Conservation (phyloP, 768 basidiomycete species). For the Mycena galericulata region DNA sequence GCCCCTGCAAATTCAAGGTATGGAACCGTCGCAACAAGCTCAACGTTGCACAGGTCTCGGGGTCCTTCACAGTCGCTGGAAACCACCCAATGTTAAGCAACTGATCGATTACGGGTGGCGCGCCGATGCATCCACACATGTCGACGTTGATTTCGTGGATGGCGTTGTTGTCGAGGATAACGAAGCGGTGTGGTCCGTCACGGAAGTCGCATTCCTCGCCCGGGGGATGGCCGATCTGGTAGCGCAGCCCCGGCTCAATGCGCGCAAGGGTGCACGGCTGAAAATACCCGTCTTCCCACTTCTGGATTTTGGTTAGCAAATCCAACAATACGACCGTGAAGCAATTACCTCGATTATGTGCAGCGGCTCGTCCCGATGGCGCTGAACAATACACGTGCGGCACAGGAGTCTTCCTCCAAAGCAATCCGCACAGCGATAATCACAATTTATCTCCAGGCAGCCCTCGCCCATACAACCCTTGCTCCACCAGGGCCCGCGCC, state of each 20-base stretch:
- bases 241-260: slow-evolving; percentile 17
- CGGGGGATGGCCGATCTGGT: slow-evolving; percentile 38
- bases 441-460: neutral
- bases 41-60: slow-evolving; percentile 30
- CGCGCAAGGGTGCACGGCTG: slow-evolving; percentile 4
- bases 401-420: slow-evolving; percentile 22
- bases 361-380: slow-evolving; percentile 30
- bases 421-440: slow-evolving; percentile 34
- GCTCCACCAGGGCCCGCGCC: slow-evolving; percentile 26
- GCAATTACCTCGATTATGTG: slow-evolving; percentile 36
- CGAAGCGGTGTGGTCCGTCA: slow-evolving; percentile 16
- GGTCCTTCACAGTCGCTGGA: neutral
- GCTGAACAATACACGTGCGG: slow-evolving; percentile 26
- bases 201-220: slow-evolving; percentile 24
- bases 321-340: too few relatives aligned
- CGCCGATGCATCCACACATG: slow-evolving; percentile 9
- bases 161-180: slow-evolving; percentile 38
- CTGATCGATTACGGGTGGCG: neutral
- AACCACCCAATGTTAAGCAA: neutral
- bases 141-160: slow-evolving; percentile 35
- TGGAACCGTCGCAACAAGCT: slow-evolving; percentile 37
- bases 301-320: too few relatives aligned
- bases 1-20: slow-evolving; percentile 31
- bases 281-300: slow-evolving; percentile 36
- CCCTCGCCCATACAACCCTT: slow-evolving; percentile 15